Base-by-base conservation (phyloP, 129 eudicot species). In the Saposhnikovia divaricata region DNA sequence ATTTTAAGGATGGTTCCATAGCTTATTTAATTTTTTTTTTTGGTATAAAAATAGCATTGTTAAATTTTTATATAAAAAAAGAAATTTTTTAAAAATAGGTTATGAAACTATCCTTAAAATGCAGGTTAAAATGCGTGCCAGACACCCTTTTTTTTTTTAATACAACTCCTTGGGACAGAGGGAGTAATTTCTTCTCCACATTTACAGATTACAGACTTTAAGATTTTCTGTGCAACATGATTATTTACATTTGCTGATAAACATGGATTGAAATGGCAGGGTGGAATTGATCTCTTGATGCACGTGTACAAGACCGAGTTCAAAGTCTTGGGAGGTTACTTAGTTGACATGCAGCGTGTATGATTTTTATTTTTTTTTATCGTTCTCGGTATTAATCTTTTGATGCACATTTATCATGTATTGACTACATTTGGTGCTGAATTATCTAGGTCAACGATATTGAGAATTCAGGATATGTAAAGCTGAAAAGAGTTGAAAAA, bases 401-500 rank as follows among this genome's bases (percentile, higher is more conserved):
- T 25, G 5, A 37, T 44, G 34, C 9, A 37, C 6, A 9, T 39
- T 50, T 2, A 6, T 27, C 7, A 53, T 66, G 46, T n/a, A 69
- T 48, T 74, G 15, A 15, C 51, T 10, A 21, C 57, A 43, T 65
- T 82, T 66, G 38, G 72, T 57, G 44, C 72, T 80, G 74, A 86
- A 42, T 39, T 25, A 9, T 42, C 5, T 73, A 89, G 97, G 84
- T 80, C 0, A 71, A 80, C 3, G 92, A 86, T 16, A 34, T 34
- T 34, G 79, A 69, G 23, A 82, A 91, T 39, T 84, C 80, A 4
- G 75, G 80, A 7, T 91, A 75, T 74, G 78, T 89, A 0, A 86
- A 91, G 50, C 61, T 83, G 10, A 83, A 83, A 76, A 82, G 92
- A 81, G 92, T 92, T 12, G 97, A 92, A 81, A 89, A 83, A 81